Evolutionary conservation across 108 stramenopile species (phyloP), one percentile per base, ranked within the genome.

Genomic region (Cyclotella cryptica): DNA sequence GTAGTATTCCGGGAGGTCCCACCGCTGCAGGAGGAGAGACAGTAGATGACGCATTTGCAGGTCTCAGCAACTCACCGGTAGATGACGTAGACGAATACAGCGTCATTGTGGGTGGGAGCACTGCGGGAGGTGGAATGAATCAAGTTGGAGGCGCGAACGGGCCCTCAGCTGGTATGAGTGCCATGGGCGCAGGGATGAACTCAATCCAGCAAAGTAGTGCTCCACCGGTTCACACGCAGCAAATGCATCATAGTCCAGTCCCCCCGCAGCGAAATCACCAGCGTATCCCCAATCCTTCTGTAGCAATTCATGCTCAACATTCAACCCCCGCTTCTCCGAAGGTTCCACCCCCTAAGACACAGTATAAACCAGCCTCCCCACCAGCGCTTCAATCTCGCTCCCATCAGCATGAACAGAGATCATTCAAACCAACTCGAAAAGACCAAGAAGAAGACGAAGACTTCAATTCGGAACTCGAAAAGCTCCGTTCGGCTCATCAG

Each of bases 31-130:
- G 90, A 29, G 89, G 86, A 39, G 71, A 84, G 82, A 85, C 80
- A 51, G 86, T 96, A 60, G 84, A 87, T 49, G 92, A 96, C 77
- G 94, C 94, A 17, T 96, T 93, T 75, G 94, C 93, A 35, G 94
- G 90, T 30, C 52, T 96, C 27, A 84, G 64, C 54, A 60, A 74
- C 30, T 40, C 79, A 41, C 75, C 75, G 63, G 74, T 78, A 28
- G 30, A 21, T 28, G 74, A 70, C 59, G 63, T 69, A 12, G 75
- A 82, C 24, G 69, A 66, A 12, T 82, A 70, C 65, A 71, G 66
- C 46, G 42, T 76, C 35, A n/a, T 54, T 59, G 66, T 69, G 35
- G 77, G 69, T 66, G 81, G 69, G 46, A 69, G 66, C 21, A 65
- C 64, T 26, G 24, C 30, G 8, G 62, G 57, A 62, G 72, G 66